Base-by-base conservation (phyloP, 176 grass and related monocot genomes). In the Ampelocalamus luodianensis region DNA sequence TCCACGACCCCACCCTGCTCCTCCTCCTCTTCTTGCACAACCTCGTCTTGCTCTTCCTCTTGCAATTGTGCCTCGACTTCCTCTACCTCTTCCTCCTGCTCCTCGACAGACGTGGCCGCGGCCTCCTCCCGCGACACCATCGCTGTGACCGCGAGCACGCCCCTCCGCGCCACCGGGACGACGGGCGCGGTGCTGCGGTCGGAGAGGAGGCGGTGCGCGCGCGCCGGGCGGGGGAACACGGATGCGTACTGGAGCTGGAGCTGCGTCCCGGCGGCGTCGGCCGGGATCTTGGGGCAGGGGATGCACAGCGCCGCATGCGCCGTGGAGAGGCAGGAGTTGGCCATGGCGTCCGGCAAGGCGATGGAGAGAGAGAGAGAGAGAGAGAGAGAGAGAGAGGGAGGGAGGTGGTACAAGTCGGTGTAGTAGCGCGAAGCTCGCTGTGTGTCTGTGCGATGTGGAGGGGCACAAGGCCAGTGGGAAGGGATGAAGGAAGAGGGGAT, bases 301-400 rank as follows among this genome's bases (percentile, higher is more conserved):
- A 64, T 39, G 53, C 74, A 82, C 8, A 82, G 85, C 6, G 82
- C 34, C 56, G 71, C 48, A 85, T 34, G 59, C 64, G 92, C 85
- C 48, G 90, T 87, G 79, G 90, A 90, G 44, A 94, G 79, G 72
- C 77, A 97, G 53, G 94, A 92, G 77, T 61, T 89, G 24, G 85
- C 56, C 81, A 87, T 95, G 74, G 79, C 62, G 24, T 6, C 69
- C 14, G 12, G 39, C 43, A 2, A 68, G 79, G 53, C 26, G 77
- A 51, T 23, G 44, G 23, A 6, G 34, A 26, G 6, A 53, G 79
- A 39, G 34, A 51, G 53, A 38, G 75, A 34, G 32, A 39, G 34
- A 53, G 53, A 38, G 75, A n/a, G n/a, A n/a, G n/a, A n/a, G n/a
- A n/a, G n/a, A 29, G 29, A 26, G 6, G 53, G 79, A 39, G 34